Percentiles rank a stretch among this genome's conserved stretches.
Conservation (phyloP, 1,284 basidiomycete genomes). For the Termitomyces sp. region DNA sequence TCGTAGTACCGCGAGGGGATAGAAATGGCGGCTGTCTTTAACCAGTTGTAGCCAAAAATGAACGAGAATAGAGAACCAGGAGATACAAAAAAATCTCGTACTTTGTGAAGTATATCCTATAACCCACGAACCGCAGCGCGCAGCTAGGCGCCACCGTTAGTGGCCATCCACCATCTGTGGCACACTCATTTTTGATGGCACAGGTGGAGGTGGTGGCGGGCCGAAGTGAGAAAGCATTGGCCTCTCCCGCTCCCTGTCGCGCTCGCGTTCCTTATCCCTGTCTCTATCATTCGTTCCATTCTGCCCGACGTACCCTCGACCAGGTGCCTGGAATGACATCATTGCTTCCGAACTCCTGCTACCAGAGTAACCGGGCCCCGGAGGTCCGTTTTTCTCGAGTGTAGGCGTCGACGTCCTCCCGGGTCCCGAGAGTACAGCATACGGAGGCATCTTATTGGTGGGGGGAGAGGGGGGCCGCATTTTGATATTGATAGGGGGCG, state of each 20-base stretch:
- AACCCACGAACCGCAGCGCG: background rate
- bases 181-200: constrained; percentile 33
- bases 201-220: constrained; percentile 21
- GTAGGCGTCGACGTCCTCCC: constrained; percentile 18
- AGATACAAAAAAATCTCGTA: background rate
- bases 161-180: constrained; percentile 35
- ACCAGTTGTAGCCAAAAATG: background rate
- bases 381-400: constrained; percentile 17
- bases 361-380: constrained; percentile 13
- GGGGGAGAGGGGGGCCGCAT: constrained; percentile 19
- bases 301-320: constrained; percentile 8
- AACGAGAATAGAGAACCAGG: background rate
- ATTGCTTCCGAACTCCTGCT: constrained; percentile 25
- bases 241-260: constrained; percentile 22
- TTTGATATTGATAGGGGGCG: constrained; percentile 19
- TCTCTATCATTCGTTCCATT: constrained; percentile 13
- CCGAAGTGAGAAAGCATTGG: constrained; percentile 24
- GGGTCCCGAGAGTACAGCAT: constrained; percentile 15
- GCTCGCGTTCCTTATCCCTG: constrained; percentile 18
- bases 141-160: constrained; percentile 9
- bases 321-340: constrained; percentile 19
- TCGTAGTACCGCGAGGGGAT: background rate
- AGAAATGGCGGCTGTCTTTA: background rate
- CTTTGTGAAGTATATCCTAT: background rate
- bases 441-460: constrained; percentile 15